Conservation (phyloP, 2,329 filamentous ascomycete genomes). For the Fonsecaea monophora region DNA sequence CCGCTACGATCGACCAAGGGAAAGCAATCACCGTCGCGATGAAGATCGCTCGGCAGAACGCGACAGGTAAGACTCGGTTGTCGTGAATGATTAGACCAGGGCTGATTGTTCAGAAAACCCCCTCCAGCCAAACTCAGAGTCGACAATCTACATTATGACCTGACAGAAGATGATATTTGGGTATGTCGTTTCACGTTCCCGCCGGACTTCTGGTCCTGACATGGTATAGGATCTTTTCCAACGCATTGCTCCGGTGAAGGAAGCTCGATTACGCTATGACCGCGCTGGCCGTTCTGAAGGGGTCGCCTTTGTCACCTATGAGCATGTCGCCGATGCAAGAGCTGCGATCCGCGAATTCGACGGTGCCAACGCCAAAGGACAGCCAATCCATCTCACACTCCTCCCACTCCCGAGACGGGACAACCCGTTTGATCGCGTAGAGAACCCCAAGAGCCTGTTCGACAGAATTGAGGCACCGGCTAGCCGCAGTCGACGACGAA, state of each 20-base stretch:
- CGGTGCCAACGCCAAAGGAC: conserved; percentile 87
- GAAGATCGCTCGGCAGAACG: conserved; percentile 52
- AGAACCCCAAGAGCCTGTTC: conserved; percentile 68
- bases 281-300: conserved; percentile 87
- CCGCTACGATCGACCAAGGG: conserved; percentile 28
- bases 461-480: conserved; percentile 62
- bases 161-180: conserved; percentile 81
- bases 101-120: conserved; percentile 55
- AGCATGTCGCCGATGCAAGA: conserved; percentile 71
- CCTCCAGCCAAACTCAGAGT: conserved; percentile 76
- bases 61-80: conserved; percentile 42
- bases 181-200: conserved; percentile 55
- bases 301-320: conserved; percentile 82
- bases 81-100: not conserved
- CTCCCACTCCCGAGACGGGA: conserved; percentile 60
- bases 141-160: conserved; percentile 90
- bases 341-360: conserved; percentile 81
- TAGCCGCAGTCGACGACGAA: conserved; percentile 48
- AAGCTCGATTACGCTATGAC: conserved; percentile 79
- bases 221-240: conserved; percentile 75
- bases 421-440: conserved; percentile 59
- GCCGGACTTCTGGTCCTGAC: conserved; percentile 17
- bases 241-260: conserved; percentile 74
- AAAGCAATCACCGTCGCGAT: conserved; percentile 30
- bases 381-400: conserved; percentile 78